A percentile compares a stretch with the other conserved stretches of the same genome.
These are phyloP conservation scores for Sesbania bispinosa DNA, from an alignment of 306 rosid genomes.

Conservation along the genomic window DNA sequence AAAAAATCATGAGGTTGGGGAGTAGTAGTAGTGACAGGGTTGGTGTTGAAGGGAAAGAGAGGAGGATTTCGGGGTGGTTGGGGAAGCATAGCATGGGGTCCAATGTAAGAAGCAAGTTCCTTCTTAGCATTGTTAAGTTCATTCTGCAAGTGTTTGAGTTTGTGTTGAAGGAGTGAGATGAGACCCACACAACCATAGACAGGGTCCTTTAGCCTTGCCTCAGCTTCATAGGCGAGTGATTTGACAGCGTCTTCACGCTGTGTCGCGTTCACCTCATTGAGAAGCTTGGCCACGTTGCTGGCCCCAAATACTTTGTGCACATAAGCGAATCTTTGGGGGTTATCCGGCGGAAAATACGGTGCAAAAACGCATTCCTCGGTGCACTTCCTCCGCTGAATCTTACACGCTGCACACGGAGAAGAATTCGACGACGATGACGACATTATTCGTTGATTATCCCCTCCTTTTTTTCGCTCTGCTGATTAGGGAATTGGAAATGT, in stretches of 20 bases:
- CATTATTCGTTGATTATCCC: neutral
- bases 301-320: conserved; percentile 84
- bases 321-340: conserved; percentile 65
- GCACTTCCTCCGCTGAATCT: conserved; percentile 64
- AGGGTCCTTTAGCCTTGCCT: conserved; percentile 38
- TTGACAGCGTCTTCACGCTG: conserved; percentile 68
- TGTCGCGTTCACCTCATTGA: conserved; percentile 48
- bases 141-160: conserved; percentile 6
- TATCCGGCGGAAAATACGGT: conserved; percentile 78
- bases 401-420: conserved; percentile 85
- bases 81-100: neutral
- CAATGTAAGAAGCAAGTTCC: conserved; percentile 19
- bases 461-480: neutral
- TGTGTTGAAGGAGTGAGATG: conserved; percentile 21
- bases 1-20: neutral
- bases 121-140: conserved; percentile 28
- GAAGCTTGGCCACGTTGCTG: conserved; percentile 64
- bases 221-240: conserved; percentile 39
- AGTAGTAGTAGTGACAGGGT: neutral
- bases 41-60: neutral
- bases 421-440: conserved; percentile 31
- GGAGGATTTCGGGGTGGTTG: neutral
- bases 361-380: conserved; percentile 74
- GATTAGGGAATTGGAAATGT: too few relatives aligned
- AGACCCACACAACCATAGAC: conserved; percentile 39